These are phyloP conservation scores for Pleoardoris graminearum DNA, from an alignment of 2,329 filamentous ascomycete genomes.

Conservation along the genomic window DNA sequence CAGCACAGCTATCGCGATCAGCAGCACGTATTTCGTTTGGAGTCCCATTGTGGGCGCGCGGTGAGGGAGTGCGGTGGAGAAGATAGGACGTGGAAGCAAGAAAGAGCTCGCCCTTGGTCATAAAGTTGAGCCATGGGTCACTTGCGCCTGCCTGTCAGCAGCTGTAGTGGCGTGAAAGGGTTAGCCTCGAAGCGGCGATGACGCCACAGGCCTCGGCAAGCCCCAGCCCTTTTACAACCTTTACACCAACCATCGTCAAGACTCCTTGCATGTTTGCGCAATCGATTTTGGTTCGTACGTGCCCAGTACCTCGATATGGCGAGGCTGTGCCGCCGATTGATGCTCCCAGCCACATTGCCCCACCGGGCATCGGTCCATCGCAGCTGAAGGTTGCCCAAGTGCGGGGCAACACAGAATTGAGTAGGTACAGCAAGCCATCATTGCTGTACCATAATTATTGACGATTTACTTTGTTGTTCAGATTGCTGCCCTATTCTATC, in stretches of 20 bases:
- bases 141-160: slow-evolving; percentile 8
- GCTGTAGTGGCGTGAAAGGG: slow-evolving; percentile 1
- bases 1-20: slow-evolving; percentile 42
- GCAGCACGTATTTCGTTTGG: slow-evolving; percentile 40
- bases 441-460: background rate
- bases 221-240: background rate
- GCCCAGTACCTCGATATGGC: background rate
- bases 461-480: background rate
- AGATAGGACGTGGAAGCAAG: background rate
- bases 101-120: background rate
- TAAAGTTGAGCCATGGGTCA: slow-evolving; percentile 2
- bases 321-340: background rate
- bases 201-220: slow-evolving; percentile 3
- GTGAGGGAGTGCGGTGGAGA: slow-evolving; percentile 7
- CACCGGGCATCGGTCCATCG: background rate
- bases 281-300: background rate
- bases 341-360: too few relatives aligned
- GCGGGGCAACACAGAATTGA: background rate
- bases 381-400: slow-evolving; percentile 3
- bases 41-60: slow-evolving; percentile 30
- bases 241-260: background rate
- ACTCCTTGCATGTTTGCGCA: background rate
- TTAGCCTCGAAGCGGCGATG: background rate
- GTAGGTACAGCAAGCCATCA: background rate
- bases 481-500: background rate